Base-by-base conservation (phyloP, 2,329 filamentous ascomycete genomes). In the Fusarium abutilonis region DNA sequence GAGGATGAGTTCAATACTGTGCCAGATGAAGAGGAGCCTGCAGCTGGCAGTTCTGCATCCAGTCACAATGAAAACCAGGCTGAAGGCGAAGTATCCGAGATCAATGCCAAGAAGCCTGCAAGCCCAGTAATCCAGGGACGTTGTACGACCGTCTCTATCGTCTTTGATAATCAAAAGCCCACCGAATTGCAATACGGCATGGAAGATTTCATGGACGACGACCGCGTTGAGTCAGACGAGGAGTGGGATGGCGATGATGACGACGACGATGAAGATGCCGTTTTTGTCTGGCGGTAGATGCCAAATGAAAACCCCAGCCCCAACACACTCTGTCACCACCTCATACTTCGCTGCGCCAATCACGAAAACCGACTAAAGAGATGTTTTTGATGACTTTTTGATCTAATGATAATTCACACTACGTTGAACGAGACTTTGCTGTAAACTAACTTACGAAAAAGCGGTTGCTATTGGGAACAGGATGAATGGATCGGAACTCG, bases 101-200 rank as follows among this genome's bases (percentile, higher is more conserved):
- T 15, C 15, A 19, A 38, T 31, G 26, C 36, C 28, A 43, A 48
- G 23, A 50, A 68, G 1, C 80, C 81, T 53, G 76, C 88, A 56
- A 77, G 64, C 1, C 81, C 81, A 54, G 76, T 89, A 56, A 77
- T 90, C 23, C 90, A 93, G 59, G 89, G 89, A 1, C 80, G 89
- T 64, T 94, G 90, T 69, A 82, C 87, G 36, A 80, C 86, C 6
- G 89, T 93, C 15, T 84, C 90, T 57, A 83, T 93, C 39, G 79
- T 86, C 40, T 88, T 93, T 64, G 91, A 93, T 74, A 93, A 93
- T 72, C 84, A 91, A 70, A 88, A 91, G 58, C 87, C 88, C 6
- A 82, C 82, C 3, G 90, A 92, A 75, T 77, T 83, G 21, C 86
- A 89, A 59, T 91, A 83, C 63, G 83, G 82, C 19, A 91, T 92